Conservation (phyloP, 169 alveolate genomes). For the Plasmodium inui region DNA sequence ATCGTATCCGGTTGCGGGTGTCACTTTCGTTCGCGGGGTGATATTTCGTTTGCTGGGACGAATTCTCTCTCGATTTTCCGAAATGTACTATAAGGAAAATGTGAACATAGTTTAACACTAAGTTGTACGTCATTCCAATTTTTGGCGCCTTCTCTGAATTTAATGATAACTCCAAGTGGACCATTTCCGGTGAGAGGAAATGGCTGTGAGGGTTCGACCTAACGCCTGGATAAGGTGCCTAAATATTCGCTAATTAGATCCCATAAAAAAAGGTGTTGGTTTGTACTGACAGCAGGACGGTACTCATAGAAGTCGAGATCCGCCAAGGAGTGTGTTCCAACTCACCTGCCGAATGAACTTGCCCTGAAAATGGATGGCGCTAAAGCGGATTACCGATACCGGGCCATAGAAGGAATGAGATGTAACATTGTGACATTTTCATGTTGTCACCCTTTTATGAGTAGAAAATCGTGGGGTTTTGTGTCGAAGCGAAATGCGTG, state of each 20-base stretch:
- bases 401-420: slow-evolving; percentile 69
- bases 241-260: slow-evolving; percentile 92
- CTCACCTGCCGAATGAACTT: slow-evolving; percentile 93
- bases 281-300: slow-evolving; percentile 94
- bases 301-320: slow-evolving; percentile 93
- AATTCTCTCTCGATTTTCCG: slow-evolving; percentile 78
- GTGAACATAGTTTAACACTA: neutral
- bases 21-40: neutral
- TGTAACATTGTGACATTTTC: slow-evolving; percentile 9
- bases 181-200: slow-evolving; percentile 94
- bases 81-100: slow-evolving; percentile 77
- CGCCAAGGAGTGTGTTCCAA: slow-evolving; percentile 95
- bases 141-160: slow-evolving; percentile 77
- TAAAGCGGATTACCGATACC: slow-evolving; percentile 93
- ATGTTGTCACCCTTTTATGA: slow-evolving; percentile 84
- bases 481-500: slow-evolving; percentile 92
- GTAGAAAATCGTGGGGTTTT: slow-evolving; percentile 94
- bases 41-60: neutral
- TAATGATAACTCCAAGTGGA: slow-evolving; percentile 92
- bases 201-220: slow-evolving; percentile 95
- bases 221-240: slow-evolving; percentile 94
- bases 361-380: slow-evolving; percentile 95
- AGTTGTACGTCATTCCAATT: slow-evolving; percentile 60
- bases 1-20: neutral
- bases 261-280: slow-evolving; percentile 91